Evolutionary conservation across 2,329 filamentous ascomycete genomes (phyloP).

Genomic region (Aureobasidium sp.): DNA sequence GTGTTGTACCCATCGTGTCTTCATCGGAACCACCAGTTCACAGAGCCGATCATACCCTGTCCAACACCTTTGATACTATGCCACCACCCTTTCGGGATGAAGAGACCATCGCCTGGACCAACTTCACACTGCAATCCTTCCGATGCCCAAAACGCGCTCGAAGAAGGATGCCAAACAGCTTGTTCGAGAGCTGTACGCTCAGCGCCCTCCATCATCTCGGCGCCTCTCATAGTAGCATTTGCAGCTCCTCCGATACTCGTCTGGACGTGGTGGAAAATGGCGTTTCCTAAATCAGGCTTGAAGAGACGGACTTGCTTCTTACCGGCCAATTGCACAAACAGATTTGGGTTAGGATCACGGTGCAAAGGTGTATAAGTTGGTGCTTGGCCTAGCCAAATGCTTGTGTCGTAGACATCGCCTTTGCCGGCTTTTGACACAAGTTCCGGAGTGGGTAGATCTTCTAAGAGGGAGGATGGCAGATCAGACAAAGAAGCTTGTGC

Average conservation of each 20-base stretch:
- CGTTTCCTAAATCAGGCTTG: slow-evolving; percentile 52
- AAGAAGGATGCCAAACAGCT: slow-evolving; percentile 55
- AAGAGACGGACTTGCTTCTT: slow-evolving; percentile 66
- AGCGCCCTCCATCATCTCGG: slow-evolving; percentile 83
- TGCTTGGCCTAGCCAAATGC: slow-evolving; percentile 78
- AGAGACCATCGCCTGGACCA: slow-evolving; percentile 59
- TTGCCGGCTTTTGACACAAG: slow-evolving; percentile 56
- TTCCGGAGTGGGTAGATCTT: slow-evolving; percentile 59
- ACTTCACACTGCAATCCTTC: slow-evolving; percentile 46
- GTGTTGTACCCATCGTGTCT: neutral
- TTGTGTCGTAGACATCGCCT: slow-evolving; percentile 79
- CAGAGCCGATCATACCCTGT: slow-evolving; percentile 50
- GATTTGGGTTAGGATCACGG: slow-evolving; percentile 85
- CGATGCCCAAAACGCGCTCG: slow-evolving; percentile 20
- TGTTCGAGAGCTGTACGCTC: slow-evolving; percentile 60
- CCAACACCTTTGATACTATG: slow-evolving; percentile 66
- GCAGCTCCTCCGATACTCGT: slow-evolving; percentile 27
- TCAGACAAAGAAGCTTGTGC: slow-evolving; percentile 68
- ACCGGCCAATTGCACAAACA: slow-evolving; percentile 76
- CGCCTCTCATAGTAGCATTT: slow-evolving; percentile 53
- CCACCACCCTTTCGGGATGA: slow-evolving; percentile 81
- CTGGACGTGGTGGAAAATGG: slow-evolving; percentile 52
- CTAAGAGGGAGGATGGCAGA: slow-evolving; percentile 53
- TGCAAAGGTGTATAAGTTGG: slow-evolving; percentile 88
- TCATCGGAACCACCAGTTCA: slow-evolving; percentile 75